Base-by-base conservation (phyloP, 768 basidiomycete species). In the Termitomyces sp. region DNA sequence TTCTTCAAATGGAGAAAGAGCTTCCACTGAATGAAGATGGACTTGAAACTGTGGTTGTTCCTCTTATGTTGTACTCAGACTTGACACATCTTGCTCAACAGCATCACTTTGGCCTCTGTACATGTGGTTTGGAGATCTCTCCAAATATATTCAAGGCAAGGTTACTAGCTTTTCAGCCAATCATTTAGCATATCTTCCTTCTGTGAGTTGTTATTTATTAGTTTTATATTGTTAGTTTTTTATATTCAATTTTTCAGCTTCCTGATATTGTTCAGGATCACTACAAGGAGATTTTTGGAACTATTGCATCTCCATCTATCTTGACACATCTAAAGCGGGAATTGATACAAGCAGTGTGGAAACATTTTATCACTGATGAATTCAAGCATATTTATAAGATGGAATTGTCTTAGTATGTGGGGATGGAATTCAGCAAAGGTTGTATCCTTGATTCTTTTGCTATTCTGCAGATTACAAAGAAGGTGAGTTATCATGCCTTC, bases 401-500 rank as follows among this genome's bases (percentile, higher is more conserved):
- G 51, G 56, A 2, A 54, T 61, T 37, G 42, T 54, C 14, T 35
- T 61, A 5, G 16, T 41, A 17, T 61, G 46, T 41, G 40, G 45
- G 9, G 60, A 61, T 50, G 46, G 46, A 5, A 34, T 58, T 19
- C 3, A 19, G n/a, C 29, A 41, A 10, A 44, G 52, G 6, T 34
- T 57, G 10, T 61, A 61, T 44, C 59, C 56, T 16, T 27, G 46
- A 6, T 57, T 61, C 40, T 61, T 61, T 25, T 52, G 43, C 1
- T 58, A 61, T 54, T 61, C 60, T 25, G 52, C 60, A 6, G 56
- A 61, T 46, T 57, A 60, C 25, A 8, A 14, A 14, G 59, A 59
- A 48, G 48, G 54, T 59, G 53, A 21, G n/a, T 42, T 12, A 3
- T 7, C 7, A 29, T 29, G 29, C 7, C 7, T 29, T 29, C n/a